Conservation (phyloP, 1,139 yeast genomes). For the Protomyces lactucae-debilis region DNA sequence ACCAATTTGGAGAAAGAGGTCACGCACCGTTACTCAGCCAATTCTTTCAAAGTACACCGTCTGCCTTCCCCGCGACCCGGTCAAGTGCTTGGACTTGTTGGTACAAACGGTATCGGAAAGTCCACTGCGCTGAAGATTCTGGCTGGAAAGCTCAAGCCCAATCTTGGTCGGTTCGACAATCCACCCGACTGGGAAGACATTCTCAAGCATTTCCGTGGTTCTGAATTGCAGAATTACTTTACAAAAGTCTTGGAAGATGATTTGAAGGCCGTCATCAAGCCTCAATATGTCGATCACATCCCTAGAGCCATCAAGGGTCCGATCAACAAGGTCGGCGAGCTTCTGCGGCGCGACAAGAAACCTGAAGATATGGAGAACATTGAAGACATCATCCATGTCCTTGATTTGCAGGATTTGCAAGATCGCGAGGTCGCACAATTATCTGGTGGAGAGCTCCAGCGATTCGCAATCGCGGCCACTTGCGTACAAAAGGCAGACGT, state of each 20-base stretch:
- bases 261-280: conserved; percentile 91
- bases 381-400: conserved; percentile 57
- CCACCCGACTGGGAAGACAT: conserved; percentile 98
- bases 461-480: conserved; percentile 96
- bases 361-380: conserved; percentile 48
- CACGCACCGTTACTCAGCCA: conserved; percentile 95
- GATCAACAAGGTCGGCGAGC: conserved; percentile 76
- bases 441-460: conserved; percentile 97
- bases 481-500: conserved; percentile 93
- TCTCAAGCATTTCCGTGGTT: conserved; percentile 85
- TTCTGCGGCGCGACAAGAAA: conserved; percentile 43
- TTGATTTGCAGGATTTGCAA: conserved; percentile 70
- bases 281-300: conserved; percentile 94
- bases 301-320: conserved; percentile 95
- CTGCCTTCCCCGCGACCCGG: conserved; percentile 99
- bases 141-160: conserved; percentile 98
- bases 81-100: conserved; percentile 94
- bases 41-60: conserved; percentile 93
- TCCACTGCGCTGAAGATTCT: conserved; percentile 95
- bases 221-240: conserved; percentile 92
- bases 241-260: conserved; percentile 90
- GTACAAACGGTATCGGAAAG: conserved; percentile 98
- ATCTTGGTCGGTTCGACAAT: conserved; percentile 83
- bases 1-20: conserved; percentile 88
- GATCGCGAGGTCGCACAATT: conserved; percentile 81